These are phyloP conservation scores for Lotmaria passim DNA, from an alignment of 208 protist species.

Conservation along the genomic window DNA sequence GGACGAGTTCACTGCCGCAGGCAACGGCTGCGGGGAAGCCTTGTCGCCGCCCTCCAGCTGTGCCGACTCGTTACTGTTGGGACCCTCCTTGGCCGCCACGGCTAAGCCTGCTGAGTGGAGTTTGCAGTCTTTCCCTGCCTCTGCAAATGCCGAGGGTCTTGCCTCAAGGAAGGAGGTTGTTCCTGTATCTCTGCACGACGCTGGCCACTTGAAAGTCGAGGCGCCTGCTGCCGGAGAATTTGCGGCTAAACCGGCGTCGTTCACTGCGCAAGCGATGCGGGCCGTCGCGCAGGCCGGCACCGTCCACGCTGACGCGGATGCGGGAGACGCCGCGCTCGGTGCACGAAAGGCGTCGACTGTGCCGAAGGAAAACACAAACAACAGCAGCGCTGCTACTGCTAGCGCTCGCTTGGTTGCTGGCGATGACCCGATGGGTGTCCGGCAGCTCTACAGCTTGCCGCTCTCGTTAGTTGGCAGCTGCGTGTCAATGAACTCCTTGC, in stretches of 20 bases:
- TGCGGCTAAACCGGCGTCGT: background rate
- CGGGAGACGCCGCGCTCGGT: background rate
- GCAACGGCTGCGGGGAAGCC: conserved; percentile 45
- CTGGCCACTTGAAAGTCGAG: background rate
- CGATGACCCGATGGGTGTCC: conserved; percentile 34
- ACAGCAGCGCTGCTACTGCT: background rate
- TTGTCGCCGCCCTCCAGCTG: conserved; percentile 34
- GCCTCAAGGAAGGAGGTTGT: too few relatives aligned
- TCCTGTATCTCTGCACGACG: too few relatives aligned
- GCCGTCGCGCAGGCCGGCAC: conserved; percentile 8
- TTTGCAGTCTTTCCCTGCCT: background rate
- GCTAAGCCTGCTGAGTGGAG: conserved; percentile 9
- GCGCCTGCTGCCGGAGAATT: background rate
- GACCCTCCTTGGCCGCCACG: conserved; percentile 4
- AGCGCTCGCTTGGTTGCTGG: background rate
- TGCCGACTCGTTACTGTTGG: conserved; percentile 10
- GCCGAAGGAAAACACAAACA: background rate
- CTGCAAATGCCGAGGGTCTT: too few relatives aligned
- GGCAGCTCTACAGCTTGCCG: conserved; percentile 34
- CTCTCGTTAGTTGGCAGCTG: conserved; percentile 25
- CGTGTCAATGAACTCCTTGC: conserved; percentile 3
- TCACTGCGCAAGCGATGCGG: conserved; percentile 25
- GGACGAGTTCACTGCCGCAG: conserved; percentile 23
- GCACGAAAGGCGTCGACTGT: background rate
- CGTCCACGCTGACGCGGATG: background rate